Conservation (phyloP, 768 basidiomycete species). For the Boletus bicolor region DNA sequence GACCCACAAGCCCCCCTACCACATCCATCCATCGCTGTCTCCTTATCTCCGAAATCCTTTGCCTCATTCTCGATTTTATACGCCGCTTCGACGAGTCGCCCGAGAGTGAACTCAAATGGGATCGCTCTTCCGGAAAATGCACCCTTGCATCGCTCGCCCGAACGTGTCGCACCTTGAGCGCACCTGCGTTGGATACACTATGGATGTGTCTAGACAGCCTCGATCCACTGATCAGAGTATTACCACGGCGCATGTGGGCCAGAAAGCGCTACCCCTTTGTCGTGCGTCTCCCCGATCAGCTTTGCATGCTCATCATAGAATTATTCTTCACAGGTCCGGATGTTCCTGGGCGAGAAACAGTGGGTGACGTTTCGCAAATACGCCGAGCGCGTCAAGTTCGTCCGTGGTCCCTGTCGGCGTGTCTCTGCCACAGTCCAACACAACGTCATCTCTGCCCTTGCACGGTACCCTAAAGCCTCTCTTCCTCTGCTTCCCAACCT, state of each 20-base stretch:
- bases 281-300: slow-evolving; percentile 9
- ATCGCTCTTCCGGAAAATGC: slow-evolving; percentile 16
- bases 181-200: slow-evolving; percentile 24
- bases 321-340: slow-evolving; percentile 12
- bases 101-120: slow-evolving; percentile 15
- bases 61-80: slow-evolving; percentile 22
- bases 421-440: slow-evolving; percentile 14
- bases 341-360: slow-evolving; percentile 27
- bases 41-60: slow-evolving; percentile 21
- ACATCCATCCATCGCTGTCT: slow-evolving; percentile 21
- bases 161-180: slow-evolving; percentile 24
- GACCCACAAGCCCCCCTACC: background rate
- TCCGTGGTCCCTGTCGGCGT: slow-evolving; percentile 24
- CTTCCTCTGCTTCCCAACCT: slow-evolving; percentile 28
- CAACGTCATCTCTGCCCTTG: slow-evolving; percentile 18
- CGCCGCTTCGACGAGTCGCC: slow-evolving; percentile 19
- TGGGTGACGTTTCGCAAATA: slow-evolving; percentile 27
- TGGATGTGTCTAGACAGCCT: slow-evolving; percentile 30
- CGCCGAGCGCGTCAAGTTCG: slow-evolving; percentile 21
- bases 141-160: slow-evolving; percentile 27
- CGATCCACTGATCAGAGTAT: slow-evolving; percentile 26
- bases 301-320: background rate
- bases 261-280: slow-evolving; percentile 21
- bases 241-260: slow-evolving; percentile 26
- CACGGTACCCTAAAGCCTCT: slow-evolving; percentile 7